Evolutionary conservation across 2,329 filamentous ascomycete species (phyloP), one percentile per base, ranked within the genome.

Genomic region (Diaporthe nobilis): DNA sequence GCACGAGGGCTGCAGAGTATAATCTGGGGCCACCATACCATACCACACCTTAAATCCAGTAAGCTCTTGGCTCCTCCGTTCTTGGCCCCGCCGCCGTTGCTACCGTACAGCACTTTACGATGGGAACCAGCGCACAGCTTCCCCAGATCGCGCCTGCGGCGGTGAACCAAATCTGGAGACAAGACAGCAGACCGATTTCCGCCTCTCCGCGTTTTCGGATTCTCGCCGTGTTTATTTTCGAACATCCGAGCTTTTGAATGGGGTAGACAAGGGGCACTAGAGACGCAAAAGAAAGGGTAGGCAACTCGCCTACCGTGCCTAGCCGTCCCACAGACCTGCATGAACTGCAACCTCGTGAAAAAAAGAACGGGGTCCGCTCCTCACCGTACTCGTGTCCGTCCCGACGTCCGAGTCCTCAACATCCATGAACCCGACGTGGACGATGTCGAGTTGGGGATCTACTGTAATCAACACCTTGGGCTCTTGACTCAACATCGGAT

Each of bases 1-100:
- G 65, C 65, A 28, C 31, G 28, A 65, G 55, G 47, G 47, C 71
- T 65, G 71, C 51, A 31, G 13, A 68, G 22, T 68, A 68, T 53
- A 72, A 65, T 65, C 71, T 63, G 71, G 71, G 71, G 58, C 47
- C 71, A 65, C 39, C 37, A 44, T 20, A 44, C 10, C 31, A 55
- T 49, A 55, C 47, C 58, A 65, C 71, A 65, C 71, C 58, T 65
- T 73, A 72, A 72, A 55, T 42, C 71, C 71, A 72, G 57, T 73
- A 73, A 73, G 60, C 57, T 72, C 47, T 58, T 49, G 55, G 58
- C 71, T 44, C n/a, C 57, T 22, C 34, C 58, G 25, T 4, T 13
- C 20, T 10, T 12, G 3, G 63, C 31, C 65, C 65, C 65, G 47
- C 63, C 15, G 63, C 31, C 13, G 31, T 13, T 68, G 47, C 63